Percentiles rank a stretch among this genome's conserved stretches.
These are phyloP conservation scores for Populus tomentosa DNA, from an alignment of 441 rosid genomes.

Conservation along the genomic window DNA sequence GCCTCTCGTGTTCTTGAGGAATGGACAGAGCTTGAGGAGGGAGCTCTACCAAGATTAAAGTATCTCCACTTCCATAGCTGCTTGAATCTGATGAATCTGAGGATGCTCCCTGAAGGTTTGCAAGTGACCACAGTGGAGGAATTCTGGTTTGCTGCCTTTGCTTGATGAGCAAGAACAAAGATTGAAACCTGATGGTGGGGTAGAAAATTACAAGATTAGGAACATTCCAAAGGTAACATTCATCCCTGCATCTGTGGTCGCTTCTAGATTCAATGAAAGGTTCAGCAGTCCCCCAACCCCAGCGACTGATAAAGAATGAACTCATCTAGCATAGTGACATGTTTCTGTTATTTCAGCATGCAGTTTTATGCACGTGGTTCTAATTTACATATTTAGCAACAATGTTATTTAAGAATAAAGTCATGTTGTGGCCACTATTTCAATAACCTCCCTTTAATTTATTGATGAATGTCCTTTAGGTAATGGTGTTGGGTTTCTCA, in stretches of 20 bases:
- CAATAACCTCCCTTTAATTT: not conserved
- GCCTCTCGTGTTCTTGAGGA: slow-evolving; percentile 35
- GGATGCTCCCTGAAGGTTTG: slow-evolving; percentile 44
- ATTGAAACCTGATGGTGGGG: slow-evolving; percentile 36
- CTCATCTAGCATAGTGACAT: no score
- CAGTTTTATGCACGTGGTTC: not conserved
- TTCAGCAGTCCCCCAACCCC: slow-evolving; percentile 6
- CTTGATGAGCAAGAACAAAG: slow-evolving; percentile 32
- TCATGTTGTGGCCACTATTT: not conserved
- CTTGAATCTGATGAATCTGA: slow-evolving; percentile 17
- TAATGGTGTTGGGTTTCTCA: no score
- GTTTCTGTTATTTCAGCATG: not conserved
- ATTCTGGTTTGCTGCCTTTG: slow-evolving; percentile 33
- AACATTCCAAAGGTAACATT: slow-evolving; percentile 28
- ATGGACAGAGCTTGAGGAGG: slow-evolving; percentile 43
- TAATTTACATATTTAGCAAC: no score
- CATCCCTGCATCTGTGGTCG: slow-evolving; percentile 24
- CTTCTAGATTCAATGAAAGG: not conserved
- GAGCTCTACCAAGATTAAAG: slow-evolving; percentile 39
- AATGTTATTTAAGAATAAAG: no score
- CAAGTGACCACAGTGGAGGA: slow-evolving; percentile 36
- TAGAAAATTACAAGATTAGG: slow-evolving; percentile 38
- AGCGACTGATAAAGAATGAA: slow-evolving; percentile 12
- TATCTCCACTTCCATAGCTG: slow-evolving; percentile 36
- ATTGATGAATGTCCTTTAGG: not conserved